phyloP scores from a whole-genome alignment of 345 rosid genomes.

The Boechera divaricarpa region DNA sequence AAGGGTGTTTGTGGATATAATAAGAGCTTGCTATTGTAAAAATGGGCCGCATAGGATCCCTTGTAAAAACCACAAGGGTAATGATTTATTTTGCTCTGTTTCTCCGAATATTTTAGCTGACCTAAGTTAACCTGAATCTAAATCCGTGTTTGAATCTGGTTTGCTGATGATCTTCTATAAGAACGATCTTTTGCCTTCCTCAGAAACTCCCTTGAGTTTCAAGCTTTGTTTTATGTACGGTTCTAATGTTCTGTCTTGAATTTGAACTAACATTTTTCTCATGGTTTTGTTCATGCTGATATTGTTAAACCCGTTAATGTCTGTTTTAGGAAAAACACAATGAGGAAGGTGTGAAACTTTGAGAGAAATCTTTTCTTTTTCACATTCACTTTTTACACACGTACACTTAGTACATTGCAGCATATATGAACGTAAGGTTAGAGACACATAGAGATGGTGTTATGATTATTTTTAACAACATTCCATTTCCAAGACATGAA shows the following conservation, averaged over 20 bases:
- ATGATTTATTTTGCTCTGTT: background rate
- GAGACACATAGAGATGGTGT: no score
- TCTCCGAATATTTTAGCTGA: background rate
- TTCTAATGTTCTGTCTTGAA: background rate
- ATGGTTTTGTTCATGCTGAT: slow-evolving; percentile 5
- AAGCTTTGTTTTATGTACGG: background rate
- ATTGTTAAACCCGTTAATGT: no score
- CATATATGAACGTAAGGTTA: no score
- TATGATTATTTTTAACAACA: no score
- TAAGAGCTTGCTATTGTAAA: slow-evolving; percentile 33
- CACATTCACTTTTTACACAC: no score
- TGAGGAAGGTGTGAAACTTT: no score
- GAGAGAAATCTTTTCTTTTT: no score
- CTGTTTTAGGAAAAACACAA: no score
- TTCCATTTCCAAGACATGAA: no score
- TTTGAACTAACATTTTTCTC: slow-evolving; percentile 23
- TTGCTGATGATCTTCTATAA: background rate
- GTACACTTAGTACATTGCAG: no score
- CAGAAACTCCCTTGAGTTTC: background rate
- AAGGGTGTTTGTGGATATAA: slow-evolving; percentile 47
- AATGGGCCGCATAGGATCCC: background rate
- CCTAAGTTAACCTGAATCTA: background rate
- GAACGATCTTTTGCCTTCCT: background rate
- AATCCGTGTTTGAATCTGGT: background rate
- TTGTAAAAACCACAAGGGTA: slow-evolving; percentile 23